Evolutionary conservation across 208 protist genomes (phyloP).

Genomic region (Porcisia deanei): DNA sequence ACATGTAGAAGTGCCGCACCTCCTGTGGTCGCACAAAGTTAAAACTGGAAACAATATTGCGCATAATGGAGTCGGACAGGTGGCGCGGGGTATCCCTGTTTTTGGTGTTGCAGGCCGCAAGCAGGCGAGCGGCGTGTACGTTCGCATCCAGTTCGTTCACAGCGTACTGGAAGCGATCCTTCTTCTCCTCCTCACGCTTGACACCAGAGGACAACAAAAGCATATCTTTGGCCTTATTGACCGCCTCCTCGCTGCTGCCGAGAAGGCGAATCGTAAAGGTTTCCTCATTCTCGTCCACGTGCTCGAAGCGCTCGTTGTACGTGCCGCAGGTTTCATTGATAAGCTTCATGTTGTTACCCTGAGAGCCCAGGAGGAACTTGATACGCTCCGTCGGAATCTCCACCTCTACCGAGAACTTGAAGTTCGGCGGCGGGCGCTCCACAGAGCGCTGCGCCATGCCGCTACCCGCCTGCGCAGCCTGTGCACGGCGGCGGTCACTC

Average conservation of each 20-base stretch:
- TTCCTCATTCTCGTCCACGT: conserved; percentile 53
- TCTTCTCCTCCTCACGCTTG: conserved; percentile 67
- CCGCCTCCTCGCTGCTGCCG: conserved; percentile 56
- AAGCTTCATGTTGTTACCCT: conserved; percentile 50
- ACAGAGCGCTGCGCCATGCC: conserved; percentile 33
- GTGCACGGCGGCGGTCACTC: conserved; percentile 32
- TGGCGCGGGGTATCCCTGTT: conserved; percentile 71
- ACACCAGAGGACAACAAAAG: conserved; percentile 58
- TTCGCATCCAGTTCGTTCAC: conserved; percentile 85
- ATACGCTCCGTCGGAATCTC: conserved; percentile 78
- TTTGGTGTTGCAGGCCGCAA: conserved; percentile 80
- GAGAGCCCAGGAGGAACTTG: conserved; percentile 71
- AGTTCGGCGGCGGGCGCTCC: conserved; percentile 32
- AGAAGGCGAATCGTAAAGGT: conserved; percentile 70
- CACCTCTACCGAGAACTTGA: conserved; percentile 48
- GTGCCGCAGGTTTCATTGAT: conserved; percentile 78
- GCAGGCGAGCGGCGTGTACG: conserved; percentile 56
- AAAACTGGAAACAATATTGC: conserved; percentile 76
- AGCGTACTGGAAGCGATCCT: conserved; percentile 81
- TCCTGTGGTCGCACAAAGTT: conserved; percentile 81
- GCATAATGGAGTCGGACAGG: conserved; percentile 73
- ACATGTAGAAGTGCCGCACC: conserved; percentile 80
- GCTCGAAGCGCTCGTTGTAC: conserved; percentile 71
- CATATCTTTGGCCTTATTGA: conserved; percentile 66
- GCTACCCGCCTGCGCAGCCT: conserved; percentile 23